These are phyloP conservation scores for Chrysoporthe cubensis DNA, from an alignment of 2,329 filamentous ascomycete genomes.

Conservation along the genomic window DNA sequence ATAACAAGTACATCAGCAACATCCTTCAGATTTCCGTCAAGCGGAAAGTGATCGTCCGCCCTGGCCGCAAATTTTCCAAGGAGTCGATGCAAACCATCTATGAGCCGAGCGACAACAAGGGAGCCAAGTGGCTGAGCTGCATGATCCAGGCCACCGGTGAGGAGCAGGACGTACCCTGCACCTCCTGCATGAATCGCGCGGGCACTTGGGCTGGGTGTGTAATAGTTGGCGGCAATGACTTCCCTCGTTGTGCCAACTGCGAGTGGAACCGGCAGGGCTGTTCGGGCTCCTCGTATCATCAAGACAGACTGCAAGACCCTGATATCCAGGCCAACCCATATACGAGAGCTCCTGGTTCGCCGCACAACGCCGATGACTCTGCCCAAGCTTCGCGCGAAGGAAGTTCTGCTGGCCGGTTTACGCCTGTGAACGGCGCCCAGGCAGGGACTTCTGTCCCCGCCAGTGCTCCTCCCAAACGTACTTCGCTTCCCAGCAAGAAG, in stretches of 20 bases:
- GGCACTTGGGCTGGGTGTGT: slow-evolving; percentile 53
- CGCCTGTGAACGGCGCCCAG: slow-evolving; percentile 31
- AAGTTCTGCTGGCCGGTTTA: slow-evolving; percentile 30
- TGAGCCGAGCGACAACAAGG: slow-evolving; percentile 46
- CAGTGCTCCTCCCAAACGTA: slow-evolving; percentile 23
- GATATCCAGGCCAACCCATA: slow-evolving; percentile 6
- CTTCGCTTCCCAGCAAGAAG: slow-evolving; percentile 24
- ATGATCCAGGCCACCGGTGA: slow-evolving; percentile 56
- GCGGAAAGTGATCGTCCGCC: slow-evolving; percentile 47
- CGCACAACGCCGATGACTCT: slow-evolving; percentile 13
- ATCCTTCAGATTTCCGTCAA: slow-evolving; percentile 44
- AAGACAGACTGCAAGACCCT: slow-evolving; percentile 19
- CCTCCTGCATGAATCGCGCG: slow-evolving; percentile 46
- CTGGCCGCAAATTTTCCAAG: slow-evolving; percentile 45
- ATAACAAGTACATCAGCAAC: slow-evolving; percentile 46
- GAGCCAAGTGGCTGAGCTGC: slow-evolving; percentile 51
- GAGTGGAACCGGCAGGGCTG: slow-evolving; percentile 48
- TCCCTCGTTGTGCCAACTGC: slow-evolving; percentile 55
- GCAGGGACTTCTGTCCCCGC: slow-evolving; percentile 1
- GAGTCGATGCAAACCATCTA: slow-evolving; percentile 47
- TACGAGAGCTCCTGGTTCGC: slow-evolving; percentile 7
- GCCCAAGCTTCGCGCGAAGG: slow-evolving; percentile 20
- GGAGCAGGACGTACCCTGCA: slow-evolving; percentile 45
- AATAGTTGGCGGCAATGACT: slow-evolving; percentile 45
- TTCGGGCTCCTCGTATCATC: slow-evolving; percentile 26